phyloP scores from a whole-genome alignment of 345 rosid species.

The Eucalyptus curtisii region DNA sequence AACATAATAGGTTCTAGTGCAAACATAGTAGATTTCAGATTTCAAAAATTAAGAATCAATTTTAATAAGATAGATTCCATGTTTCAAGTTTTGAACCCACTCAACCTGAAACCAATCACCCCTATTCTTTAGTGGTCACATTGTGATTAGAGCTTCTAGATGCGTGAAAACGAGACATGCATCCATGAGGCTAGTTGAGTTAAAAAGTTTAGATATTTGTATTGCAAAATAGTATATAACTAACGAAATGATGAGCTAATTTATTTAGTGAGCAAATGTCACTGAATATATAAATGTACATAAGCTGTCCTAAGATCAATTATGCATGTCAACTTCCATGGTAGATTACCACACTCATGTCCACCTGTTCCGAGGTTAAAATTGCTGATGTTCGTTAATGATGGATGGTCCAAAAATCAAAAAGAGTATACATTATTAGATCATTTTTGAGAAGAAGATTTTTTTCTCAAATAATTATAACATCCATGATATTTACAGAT shows the following conservation, averaged over 20 bases:
- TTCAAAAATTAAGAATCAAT: neutral
- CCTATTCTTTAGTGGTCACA: neutral
- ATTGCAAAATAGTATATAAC: neutral
- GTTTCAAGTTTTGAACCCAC: neutral
- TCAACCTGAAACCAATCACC: neutral
- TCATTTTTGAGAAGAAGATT: neutral
- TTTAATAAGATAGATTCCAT: neutral
- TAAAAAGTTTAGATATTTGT: neutral
- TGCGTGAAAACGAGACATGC: neutral
- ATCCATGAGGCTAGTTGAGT: neutral
- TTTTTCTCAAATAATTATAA: neutral
- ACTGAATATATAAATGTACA: neutral
- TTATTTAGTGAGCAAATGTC: neutral
- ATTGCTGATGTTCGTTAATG: neutral
- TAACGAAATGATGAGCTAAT: neutral
- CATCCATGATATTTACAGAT: neutral
- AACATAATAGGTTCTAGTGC: accelerated
- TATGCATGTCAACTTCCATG: neutral
- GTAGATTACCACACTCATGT: neutral
- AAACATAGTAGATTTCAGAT: accelerated
- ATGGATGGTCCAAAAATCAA: neutral
- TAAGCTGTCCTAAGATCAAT: neutral
- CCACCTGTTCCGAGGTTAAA: neutral
- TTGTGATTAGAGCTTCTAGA: neutral
- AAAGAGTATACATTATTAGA: neutral